A percentile compares a stretch with the other conserved stretches of the same genome.
Conservation (phyloP, 208 protist species). For the Wallacemonas rigidus region DNA sequence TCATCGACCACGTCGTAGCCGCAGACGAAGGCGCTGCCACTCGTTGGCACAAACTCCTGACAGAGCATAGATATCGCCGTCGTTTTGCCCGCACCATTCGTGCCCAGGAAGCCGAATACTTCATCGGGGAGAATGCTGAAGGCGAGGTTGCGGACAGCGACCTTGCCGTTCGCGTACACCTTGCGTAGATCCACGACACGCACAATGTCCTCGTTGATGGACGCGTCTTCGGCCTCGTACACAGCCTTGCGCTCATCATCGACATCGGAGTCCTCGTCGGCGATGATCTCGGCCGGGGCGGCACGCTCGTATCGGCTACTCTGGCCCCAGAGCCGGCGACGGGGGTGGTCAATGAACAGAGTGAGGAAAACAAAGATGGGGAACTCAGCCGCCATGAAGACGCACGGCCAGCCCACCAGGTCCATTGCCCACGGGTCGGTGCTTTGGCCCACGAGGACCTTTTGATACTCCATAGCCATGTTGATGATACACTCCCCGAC, state of each 20-base stretch:
- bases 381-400: constrained; percentile 35
- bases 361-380: constrained; percentile 33
- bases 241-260: constrained; percentile 25
- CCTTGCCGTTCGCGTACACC: constrained; percentile 30
- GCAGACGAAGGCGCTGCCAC: constrained; percentile 37
- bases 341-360: constrained; percentile 42
- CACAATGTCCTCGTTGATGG: constrained; percentile 33
- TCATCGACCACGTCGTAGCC: constrained; percentile 45
- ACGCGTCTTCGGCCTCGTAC: constrained; percentile 19
- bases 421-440: constrained; percentile 21
- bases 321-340: constrained; percentile 18
- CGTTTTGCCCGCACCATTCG: constrained; percentile 76
- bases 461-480: constrained; percentile 27
- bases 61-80: constrained; percentile 63
- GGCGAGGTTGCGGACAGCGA: constrained; percentile 44
- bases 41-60: constrained; percentile 50
- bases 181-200: constrained; percentile 34
- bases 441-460: not conserved
- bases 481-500: constrained; percentile 56
- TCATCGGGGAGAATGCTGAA: constrained; percentile 54
- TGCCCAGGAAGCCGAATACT: constrained; percentile 72
- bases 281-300: constrained; percentile 20
- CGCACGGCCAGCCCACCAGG: constrained; percentile 26
- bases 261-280: constrained; percentile 34
- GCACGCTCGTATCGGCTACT: constrained; percentile 13